Base-by-base conservation (phyloP, 176 grass and related monocot species). In the Ensete glaucum region DNA sequence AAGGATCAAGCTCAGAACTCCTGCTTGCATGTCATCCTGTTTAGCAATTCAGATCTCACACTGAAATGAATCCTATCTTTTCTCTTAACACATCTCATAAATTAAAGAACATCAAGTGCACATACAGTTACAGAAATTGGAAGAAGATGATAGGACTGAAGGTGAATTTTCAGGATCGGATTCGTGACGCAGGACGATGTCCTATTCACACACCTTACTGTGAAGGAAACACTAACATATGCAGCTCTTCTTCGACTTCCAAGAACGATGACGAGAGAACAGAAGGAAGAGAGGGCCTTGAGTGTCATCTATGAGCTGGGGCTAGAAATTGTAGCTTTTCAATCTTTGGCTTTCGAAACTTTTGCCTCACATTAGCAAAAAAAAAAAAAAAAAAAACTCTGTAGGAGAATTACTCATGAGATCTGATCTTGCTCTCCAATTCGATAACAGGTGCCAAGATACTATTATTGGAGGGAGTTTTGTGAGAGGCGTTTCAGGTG, bases 121-220 rank as follows among this genome's bases (percentile, higher is more conserved):
- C 27, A 29, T 29, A 29, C 29, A 4, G 29, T 34, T 34, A 4
- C 29, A 34, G 29, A 34, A 34, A 34, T 34, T 34, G 29, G 2
- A 3, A 34, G 29, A 34, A 34, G 29, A 34, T 34, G 29, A 59
- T n/a, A 20, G 56, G 56, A 34, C 24, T 67, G 64, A 22, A 34
- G 14, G 9, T 54, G 13, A 24, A 23, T 68, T 24, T 54, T 24
- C 88, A 98, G 90, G 90, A 98, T 94, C 78, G 90, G 95, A 54
- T 98, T 94, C 34, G 95, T 98, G 73, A 93, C 88, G 72, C 95
- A 94, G 79, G 95, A 99, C 64, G 95, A 98, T 84, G 95, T 98
- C 64, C 86, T 98, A 13, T 93, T 91, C 79, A 82, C 95, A 12
- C 95, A 91, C 89, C 95, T 98, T 65, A 98, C 95, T 48, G 95